Percentiles rank a stretch among this genome's conserved stretches.
phyloP scores from a whole-genome alignment of 257 asterid species.

The Coffea canephora region DNA sequence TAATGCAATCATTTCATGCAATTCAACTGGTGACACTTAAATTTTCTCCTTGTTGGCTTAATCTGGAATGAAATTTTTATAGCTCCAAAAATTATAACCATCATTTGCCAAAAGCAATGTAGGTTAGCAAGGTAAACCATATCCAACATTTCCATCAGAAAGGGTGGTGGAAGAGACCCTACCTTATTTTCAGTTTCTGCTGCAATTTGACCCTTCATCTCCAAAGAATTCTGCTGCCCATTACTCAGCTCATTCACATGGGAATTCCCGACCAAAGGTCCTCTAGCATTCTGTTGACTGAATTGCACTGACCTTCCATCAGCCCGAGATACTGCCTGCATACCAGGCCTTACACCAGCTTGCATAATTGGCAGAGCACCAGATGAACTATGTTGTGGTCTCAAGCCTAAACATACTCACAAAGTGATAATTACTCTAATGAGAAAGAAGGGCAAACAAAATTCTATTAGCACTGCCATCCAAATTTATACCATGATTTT shows the following conservation, averaged over 20 bases:
- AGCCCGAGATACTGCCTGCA: constrained; percentile 52
- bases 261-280: constrained; percentile 44
- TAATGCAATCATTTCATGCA: background rate
- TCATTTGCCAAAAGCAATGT: background rate
- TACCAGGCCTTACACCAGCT: constrained; percentile 71
- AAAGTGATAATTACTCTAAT: constrained; percentile 12
- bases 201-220: constrained; percentile 45
- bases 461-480: constrained; percentile 16
- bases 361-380: constrained; percentile 53
- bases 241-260: constrained; percentile 48
- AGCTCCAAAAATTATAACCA: background rate
- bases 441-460: constrained; percentile 5
- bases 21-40: background rate
- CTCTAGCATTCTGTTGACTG: constrained; percentile 52
- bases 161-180: constrained; percentile 11
- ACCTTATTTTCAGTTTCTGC: constrained; percentile 61
- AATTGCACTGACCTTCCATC: constrained; percentile 55
- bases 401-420: constrained; percentile 47
- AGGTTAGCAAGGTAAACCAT: background rate
- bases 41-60: background rate
- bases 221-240: constrained; percentile 47
- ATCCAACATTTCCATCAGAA: background rate
- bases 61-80: background rate
- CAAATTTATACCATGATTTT: constrained; percentile 53
- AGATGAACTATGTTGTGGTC: constrained; percentile 61